phyloP scores from a whole-genome alignment of 345 rosid genomes.

The Corymbia maculata region DNA sequence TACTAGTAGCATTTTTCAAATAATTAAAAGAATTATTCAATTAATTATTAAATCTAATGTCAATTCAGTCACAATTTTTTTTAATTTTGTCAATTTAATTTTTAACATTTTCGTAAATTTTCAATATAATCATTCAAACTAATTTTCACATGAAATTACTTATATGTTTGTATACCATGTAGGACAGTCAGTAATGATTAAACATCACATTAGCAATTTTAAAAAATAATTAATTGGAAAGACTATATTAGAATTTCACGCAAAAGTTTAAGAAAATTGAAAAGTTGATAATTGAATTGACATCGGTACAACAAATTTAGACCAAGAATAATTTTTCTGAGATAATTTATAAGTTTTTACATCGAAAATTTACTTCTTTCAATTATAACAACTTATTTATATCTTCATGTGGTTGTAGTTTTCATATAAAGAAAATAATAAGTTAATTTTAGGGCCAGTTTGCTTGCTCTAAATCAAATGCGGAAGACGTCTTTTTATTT shows the following conservation, averaged over 20 bases:
- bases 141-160: fast-evolving
- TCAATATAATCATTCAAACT: fast-evolving
- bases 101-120: fast-evolving
- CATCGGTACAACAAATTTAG: fast-evolving
- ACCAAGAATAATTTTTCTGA: background rate
- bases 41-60: fast-evolving
- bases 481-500: background rate
- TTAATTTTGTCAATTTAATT: background rate
- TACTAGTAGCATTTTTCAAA: background rate
- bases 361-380: background rate
- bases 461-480: background rate
- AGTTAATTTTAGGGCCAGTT: background rate
- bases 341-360: background rate
- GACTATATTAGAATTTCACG: fast-evolving
- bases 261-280: background rate
- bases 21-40: background rate
- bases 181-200: fast-evolving
- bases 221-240: fast-evolving
- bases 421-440: background rate
- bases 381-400: background rate
- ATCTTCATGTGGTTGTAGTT: background rate
- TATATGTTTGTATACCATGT: fast-evolving
- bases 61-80: too few species aligned
- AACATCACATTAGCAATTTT: fast-evolving
- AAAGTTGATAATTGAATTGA: background rate